Evolutionary conservation across 768 basidiomycete species (phyloP).

Genomic region (Amanita fuliginea): DNA sequence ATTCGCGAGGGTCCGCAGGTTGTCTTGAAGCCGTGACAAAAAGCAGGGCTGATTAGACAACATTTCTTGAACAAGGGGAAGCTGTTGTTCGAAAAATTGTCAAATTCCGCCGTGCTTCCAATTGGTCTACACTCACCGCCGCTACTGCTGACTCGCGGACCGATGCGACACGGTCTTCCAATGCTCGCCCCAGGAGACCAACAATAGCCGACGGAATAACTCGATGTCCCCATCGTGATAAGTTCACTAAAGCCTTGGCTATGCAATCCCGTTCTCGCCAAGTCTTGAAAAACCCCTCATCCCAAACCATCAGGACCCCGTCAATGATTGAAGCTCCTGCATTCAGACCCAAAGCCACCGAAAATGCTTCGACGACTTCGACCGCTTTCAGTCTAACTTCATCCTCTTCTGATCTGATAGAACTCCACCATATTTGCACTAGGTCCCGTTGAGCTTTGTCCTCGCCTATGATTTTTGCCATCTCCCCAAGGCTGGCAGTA

Average conservation of each 20-base stretch:
- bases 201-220: slow-evolving; percentile 36
- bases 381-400: slow-evolving; percentile 66
- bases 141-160: slow-evolving; percentile 70
- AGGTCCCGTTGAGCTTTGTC: slow-evolving; percentile 60
- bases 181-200: slow-evolving; percentile 43
- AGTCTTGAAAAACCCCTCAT: slow-evolving; percentile 41
- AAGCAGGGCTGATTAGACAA: slow-evolving; percentile 23
- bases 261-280: slow-evolving; percentile 81
- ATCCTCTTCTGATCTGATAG: slow-evolving; percentile 44
- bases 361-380: slow-evolving; percentile 51
- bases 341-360: slow-evolving; percentile 38
- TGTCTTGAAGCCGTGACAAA: slow-evolving; percentile 25
- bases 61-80: slow-evolving; percentile 34
- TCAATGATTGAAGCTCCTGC: slow-evolving; percentile 34
- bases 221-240: slow-evolving; percentile 29
- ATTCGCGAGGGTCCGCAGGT: slow-evolving; percentile 32
- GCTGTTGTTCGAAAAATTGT: slow-evolving; percentile 18
- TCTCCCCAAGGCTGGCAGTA: slow-evolving; percentile 81
- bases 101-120: background rate
- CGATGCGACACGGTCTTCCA: slow-evolving; percentile 74
- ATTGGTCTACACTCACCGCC: slow-evolving; percentile 35
- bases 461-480: slow-evolving; percentile 76
- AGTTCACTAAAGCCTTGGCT: slow-evolving; percentile 40
- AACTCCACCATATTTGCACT: slow-evolving; percentile 58
- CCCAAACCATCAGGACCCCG: slow-evolving; percentile 43